Percentiles rank a stretch among this genome's conserved stretches.
These are phyloP conservation scores for Thymus quinquecostatus DNA, from an alignment of 257 asterid species.

Conservation along the genomic window DNA sequence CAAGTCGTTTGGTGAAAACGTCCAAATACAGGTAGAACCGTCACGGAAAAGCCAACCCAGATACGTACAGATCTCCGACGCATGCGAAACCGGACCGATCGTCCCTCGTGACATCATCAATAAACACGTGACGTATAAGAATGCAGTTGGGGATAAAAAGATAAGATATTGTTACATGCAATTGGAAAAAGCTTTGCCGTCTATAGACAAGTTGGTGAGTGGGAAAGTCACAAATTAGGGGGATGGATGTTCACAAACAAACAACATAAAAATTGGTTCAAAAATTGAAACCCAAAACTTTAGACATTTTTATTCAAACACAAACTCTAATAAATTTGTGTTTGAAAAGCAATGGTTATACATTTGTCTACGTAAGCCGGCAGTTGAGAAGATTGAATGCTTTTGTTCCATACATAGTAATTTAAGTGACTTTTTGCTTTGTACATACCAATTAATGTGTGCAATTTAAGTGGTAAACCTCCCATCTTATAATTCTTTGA, in stretches of 20 bases:
- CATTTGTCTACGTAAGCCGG: constrained; percentile 46
- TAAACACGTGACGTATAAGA: constrained; percentile 18
- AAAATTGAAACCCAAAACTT: constrained; percentile 28
- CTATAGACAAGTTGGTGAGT: constrained; percentile 38
- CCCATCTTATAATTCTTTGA: not conserved
- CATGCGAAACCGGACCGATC: not conserved
- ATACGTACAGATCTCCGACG: not conserved
- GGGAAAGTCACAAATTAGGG: constrained; percentile 44
- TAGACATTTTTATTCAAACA: constrained; percentile 30
- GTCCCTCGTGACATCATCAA: not conserved
- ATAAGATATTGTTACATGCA: constrained; percentile 3
- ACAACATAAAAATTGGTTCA: constrained; percentile 19
- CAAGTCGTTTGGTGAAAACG: not conserved
- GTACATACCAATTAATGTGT: not conserved
- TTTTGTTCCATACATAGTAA: not conserved
- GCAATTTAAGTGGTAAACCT: not conserved
- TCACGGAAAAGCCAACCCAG: not conserved
- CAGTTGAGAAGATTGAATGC: constrained; percentile 46
- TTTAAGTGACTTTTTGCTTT: not conserved
- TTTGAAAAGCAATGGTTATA: constrained; percentile 24
- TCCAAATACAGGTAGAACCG: not conserved
- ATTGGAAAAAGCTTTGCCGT: constrained; percentile 18
- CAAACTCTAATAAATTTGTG: not conserved
- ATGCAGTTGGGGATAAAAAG: not conserved
- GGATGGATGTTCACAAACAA: constrained; percentile 13